A percentile compares a stretch with the other conserved stretches of the same genome.
phyloP scores from a whole-genome alignment of 208 protist species.

The Endotrypanum monterogeii region DNA sequence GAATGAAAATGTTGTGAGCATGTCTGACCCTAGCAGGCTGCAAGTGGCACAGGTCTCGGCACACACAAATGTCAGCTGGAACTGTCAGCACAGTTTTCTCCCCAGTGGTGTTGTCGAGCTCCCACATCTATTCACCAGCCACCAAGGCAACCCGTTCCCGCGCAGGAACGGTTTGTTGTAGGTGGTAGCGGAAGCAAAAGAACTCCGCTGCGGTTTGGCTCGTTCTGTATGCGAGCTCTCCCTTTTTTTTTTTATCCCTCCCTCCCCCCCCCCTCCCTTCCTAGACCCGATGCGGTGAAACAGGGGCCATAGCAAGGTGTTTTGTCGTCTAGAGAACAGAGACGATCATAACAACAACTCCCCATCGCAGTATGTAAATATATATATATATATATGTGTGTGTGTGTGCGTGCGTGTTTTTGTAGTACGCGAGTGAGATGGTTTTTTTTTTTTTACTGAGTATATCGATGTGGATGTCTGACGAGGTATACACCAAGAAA shows the following conservation, averaged over 20 bases:
- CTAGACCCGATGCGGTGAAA: too few relatives aligned
- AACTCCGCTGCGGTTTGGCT: too few relatives aligned
- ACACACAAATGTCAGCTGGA: background rate
- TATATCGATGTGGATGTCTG: too few relatives aligned
- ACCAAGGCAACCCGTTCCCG: conserved; percentile 1
- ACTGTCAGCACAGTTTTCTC: background rate
- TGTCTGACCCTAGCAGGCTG: background rate
- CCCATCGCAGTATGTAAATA: conserved; percentile 4
- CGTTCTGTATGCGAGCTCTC: too few relatives aligned
- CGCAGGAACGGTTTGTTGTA: background rate
- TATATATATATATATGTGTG: background rate
- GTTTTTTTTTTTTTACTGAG: background rate
- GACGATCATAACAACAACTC: too few relatives aligned
- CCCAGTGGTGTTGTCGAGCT: background rate
- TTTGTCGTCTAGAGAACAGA: too few relatives aligned
- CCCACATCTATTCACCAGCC: background rate
- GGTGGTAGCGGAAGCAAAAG: background rate
- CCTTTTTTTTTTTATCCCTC: background rate
- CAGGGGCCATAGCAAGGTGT: too few relatives aligned
- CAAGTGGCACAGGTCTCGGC: background rate
- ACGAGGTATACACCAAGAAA: too few relatives aligned
- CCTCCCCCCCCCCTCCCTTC: background rate
- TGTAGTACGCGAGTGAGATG: background rate
- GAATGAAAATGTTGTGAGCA: background rate
- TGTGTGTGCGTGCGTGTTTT: background rate